Evolutionary conservation across 352 stramenopile genomes (phyloP), one percentile per base, ranked within the genome.

Genomic region (Phytophthora megakarya): DNA sequence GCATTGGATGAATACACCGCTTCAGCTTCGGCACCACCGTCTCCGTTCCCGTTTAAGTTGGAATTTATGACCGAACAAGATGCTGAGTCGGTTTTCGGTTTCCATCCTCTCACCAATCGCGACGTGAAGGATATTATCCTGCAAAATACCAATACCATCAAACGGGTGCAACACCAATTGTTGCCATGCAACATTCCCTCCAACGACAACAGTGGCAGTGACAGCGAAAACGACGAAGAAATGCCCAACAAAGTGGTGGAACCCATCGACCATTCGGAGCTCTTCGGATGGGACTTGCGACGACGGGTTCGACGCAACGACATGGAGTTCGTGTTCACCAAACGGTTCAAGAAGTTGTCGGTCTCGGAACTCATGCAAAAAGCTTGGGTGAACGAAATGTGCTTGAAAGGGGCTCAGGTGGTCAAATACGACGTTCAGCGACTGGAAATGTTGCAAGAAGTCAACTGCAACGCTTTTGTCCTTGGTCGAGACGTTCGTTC

Each of bases 281-380:
- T 86, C 19, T 80, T 84, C 30, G 75, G 70, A 30, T 84, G 75
- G 77, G 70, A 82, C 45, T 37, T 84, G 10, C 57, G 73, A 3
- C 64, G 74, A 15, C 75, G 67, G 16, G 61, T 80, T n/a, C 50
- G 55, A 4, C 75, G 75, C 5, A 70, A 60, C 26, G 72, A 82
- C 39, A 76, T 86, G 66, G 66, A 69, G 59, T 84, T 84, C 49
- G 63, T 73, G 18, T 84, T 81, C 39, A 68, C 72, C 38, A 86
- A 84, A 48, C 64, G 47, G 1, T 84, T 86, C 50, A 44, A 58
- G 16, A 65, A 70, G 11, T 40, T 80, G 7, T 73, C 65, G 2
- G 70, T 81, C 6, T 56, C 62, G 15, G 56, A 73, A 43, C 43
- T 84, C 33, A 81, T 84, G 70, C 68, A 78, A 22, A 81, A 81